Percentiles rank a stretch among this genome's conserved stretches.
phyloP scores from a whole-genome alignment of 257 asterid genomes.

The Cinchona pubescens region DNA sequence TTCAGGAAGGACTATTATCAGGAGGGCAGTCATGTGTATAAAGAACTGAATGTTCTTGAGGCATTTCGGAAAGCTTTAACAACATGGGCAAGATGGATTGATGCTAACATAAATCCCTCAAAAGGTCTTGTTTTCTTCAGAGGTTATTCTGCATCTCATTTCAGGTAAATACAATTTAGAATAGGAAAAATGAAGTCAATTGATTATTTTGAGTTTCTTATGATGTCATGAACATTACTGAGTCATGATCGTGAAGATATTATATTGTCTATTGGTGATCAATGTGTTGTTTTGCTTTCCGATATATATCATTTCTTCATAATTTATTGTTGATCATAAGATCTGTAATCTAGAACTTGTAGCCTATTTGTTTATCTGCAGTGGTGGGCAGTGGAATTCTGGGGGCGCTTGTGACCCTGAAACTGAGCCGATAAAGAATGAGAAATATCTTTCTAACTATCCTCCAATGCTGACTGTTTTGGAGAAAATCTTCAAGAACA shows the following conservation, averaged over 20 bases:
- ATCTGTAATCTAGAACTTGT: neutral
- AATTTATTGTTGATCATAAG: neutral
- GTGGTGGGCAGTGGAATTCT: slow-evolving; percentile 78
- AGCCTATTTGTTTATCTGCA: slow-evolving; percentile 19
- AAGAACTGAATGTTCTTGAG: slow-evolving; percentile 51
- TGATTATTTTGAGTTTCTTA: neutral
- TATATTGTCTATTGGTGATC: neutral
- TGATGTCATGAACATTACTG: neutral
- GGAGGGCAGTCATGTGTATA: slow-evolving; percentile 63
- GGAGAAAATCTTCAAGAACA: slow-evolving; percentile 42
- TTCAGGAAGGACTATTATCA: slow-evolving; percentile 78
- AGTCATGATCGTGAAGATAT: too few species aligned
- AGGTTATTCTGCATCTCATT: slow-evolving; percentile 70
- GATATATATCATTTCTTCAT: neutral
- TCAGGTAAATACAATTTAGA: slow-evolving; percentile 43
- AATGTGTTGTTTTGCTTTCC: neutral
- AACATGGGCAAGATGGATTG: slow-evolving; percentile 72
- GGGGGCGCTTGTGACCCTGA: slow-evolving; percentile 68
- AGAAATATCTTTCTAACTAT: slow-evolving; percentile 38
- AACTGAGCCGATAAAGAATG: slow-evolving; percentile 50
- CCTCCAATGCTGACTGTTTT: slow-evolving; percentile 54
- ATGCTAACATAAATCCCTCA: slow-evolving; percentile 45
- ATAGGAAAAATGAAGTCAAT: neutral
- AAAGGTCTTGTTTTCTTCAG: slow-evolving; percentile 63
- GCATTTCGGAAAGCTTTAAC: slow-evolving; percentile 65